Conservation (phyloP, 371 early-diverging fungal species). For the Catenaria anguillulae region DNA sequence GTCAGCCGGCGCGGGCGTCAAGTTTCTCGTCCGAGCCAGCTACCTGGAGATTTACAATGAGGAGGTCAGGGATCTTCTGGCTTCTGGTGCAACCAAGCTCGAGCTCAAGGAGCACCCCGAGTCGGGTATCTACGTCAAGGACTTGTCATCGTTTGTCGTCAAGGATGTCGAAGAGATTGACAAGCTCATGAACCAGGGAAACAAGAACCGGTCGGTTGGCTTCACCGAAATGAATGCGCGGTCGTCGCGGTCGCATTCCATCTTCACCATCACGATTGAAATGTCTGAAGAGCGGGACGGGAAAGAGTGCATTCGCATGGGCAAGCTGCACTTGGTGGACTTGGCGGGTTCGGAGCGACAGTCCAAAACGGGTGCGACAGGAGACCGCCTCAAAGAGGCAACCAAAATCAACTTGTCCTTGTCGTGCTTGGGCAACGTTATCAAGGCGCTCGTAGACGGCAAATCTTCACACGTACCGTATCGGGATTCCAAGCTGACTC, state of each 20-base stretch:
- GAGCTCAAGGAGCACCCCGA: conserved; percentile 44
- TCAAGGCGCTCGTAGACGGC: conserved; percentile 44
- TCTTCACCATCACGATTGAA: conserved; percentile 46
- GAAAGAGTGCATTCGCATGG: conserved; percentile 28
- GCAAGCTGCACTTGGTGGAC: conserved; percentile 51
- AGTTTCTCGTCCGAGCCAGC: conserved; percentile 35
- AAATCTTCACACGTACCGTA: conserved; percentile 44
- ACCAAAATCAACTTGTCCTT: conserved; percentile 54
- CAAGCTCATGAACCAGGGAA: conserved; percentile 35
- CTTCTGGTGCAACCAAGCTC: conserved; percentile 18
- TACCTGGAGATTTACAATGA: conserved; percentile 61
- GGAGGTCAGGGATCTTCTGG: conserved; percentile 46
- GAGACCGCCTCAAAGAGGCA: conserved; percentile 43
- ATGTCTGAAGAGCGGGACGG: conserved; percentile 12
- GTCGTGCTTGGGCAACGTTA: conserved; percentile 50
- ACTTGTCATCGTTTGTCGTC: conserved; percentile 33
- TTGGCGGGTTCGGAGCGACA: conserved; percentile 59
- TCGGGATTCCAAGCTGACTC: conserved; percentile 52
- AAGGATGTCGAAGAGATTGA: conserved; percentile 40
- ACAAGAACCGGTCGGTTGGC: conserved; percentile 41
- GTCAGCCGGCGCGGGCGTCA: conserved; percentile 19
- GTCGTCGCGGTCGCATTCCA: conserved; percentile 43
- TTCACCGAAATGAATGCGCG: conserved; percentile 44
- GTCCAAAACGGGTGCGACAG: conserved; percentile 43
- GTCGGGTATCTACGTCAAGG: conserved; percentile 42